Evolutionary conservation across 176 grass and related monocot genomes (phyloP).

Genomic region (Ensete glaucum): DNA sequence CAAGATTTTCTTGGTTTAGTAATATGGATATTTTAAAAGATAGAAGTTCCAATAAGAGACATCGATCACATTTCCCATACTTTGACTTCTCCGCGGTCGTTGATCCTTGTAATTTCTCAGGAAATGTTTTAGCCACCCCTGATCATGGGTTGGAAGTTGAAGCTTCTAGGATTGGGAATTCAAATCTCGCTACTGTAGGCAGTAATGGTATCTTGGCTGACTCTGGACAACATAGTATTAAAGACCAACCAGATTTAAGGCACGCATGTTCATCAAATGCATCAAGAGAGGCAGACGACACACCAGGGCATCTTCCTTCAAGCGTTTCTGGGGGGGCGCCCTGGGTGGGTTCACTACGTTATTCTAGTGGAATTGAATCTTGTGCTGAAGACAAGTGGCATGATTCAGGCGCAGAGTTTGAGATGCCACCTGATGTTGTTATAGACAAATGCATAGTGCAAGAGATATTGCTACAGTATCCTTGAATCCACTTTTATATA

Average conservation of each 20-base stretch:
- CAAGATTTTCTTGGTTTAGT: slow-evolving; percentile 28
- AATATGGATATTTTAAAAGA: slow-evolving; percentile 25
- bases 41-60: slow-evolving; percentile 25
- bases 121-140: slow-evolving; percentile 17
- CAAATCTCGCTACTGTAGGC: slow-evolving; percentile 16
- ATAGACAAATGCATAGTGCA: slow-evolving; percentile 87
- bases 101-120: slow-evolving; percentile 62
- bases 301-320: slow-evolving; percentile 17
- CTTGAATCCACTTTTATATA: slow-evolving; percentile 25
- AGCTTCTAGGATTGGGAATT: slow-evolving; percentile 23
- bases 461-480: slow-evolving; percentile 96
- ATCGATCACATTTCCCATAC: slow-evolving; percentile 23
- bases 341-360: slow-evolving; percentile 66
- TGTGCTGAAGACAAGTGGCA: slow-evolving; percentile 24
- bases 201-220: slow-evolving; percentile 22
- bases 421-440: slow-evolving; percentile 69
- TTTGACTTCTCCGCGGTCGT: slow-evolving; percentile 69
- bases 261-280: slow-evolving; percentile 24
- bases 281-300: slow-evolving; percentile 22
- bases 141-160: slow-evolving; percentile 27
- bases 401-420: slow-evolving; percentile 35
- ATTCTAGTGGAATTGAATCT: slow-evolving; percentile 34
- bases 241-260: slow-evolving; percentile 22
- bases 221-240: slow-evolving; percentile 28
- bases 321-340: slow-evolving; percentile 49